A percentile compares a stretch with the other conserved stretches of the same genome.
These are phyloP conservation scores for Phytophthora sp. DNA, from an alignment of 352 stramenopile genomes.

Conservation along the genomic window DNA sequence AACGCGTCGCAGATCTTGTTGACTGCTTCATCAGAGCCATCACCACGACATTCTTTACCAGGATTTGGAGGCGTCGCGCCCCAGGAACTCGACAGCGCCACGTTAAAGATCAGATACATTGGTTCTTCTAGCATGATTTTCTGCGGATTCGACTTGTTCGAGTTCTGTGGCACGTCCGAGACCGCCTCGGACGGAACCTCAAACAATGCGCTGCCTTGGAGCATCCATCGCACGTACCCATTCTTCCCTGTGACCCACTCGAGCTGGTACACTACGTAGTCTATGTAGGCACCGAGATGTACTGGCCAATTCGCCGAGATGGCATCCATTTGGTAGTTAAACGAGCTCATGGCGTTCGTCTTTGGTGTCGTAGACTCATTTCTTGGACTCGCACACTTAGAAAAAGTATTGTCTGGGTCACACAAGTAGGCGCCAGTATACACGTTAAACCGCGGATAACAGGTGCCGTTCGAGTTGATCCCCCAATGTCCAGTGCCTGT, in stretches of 20 bases:
- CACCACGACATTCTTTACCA: constrained; percentile 32
- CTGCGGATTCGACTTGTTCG: constrained; percentile 50
- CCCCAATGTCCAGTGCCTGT: constrained; percentile 44
- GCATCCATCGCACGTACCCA: constrained; percentile 50
- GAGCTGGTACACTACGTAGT: constrained; percentile 43
- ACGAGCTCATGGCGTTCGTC: constrained; percentile 50
- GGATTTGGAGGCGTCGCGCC: constrained; percentile 46
- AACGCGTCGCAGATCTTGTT: constrained; percentile 56
- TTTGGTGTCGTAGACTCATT: constrained; percentile 34
- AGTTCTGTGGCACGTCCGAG: constrained; percentile 35
- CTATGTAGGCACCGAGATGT: constrained; percentile 63
- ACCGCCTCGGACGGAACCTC: constrained; percentile 69
- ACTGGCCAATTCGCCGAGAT: constrained; percentile 80
- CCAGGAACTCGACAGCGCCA: constrained; percentile 53
- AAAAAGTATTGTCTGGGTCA: constrained; percentile 47
- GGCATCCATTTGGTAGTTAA: constrained; percentile 48
- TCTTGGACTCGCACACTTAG: constrained; percentile 28
- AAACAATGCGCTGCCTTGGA: constrained; percentile 84
- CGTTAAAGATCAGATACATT: constrained; percentile 65
- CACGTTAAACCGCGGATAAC: constrained; percentile 60
- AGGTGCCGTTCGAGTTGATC: constrained; percentile 71
- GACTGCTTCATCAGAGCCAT: constrained; percentile 22
- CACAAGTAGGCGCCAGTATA: constrained; percentile 65
- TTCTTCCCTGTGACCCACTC: constrained; percentile 43
- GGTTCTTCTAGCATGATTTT: constrained; percentile 53